Conservation (phyloP, 2,329 filamentous ascomycete species). For the Alternaria sp. region DNA sequence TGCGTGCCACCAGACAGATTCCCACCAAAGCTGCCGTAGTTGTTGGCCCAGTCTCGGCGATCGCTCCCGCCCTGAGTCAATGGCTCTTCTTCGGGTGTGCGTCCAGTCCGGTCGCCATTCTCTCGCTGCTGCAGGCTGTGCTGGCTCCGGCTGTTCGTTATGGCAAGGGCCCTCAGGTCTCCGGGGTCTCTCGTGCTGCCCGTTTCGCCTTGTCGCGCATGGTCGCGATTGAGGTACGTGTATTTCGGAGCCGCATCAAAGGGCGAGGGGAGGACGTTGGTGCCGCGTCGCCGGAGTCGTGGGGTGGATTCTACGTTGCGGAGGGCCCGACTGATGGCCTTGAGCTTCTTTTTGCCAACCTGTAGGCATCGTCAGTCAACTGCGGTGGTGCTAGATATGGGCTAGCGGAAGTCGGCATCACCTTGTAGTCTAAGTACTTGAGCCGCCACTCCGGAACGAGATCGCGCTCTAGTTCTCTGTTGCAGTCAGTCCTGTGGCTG, state of each 20-base stretch:
- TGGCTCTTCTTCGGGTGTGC: conserved; percentile 42
- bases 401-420: conserved; percentile 43
- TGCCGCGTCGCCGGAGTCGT: conserved; percentile 49
- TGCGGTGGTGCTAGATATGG: conserved; percentile 12
- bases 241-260: conserved; percentile 51
- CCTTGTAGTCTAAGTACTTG: conserved; percentile 96
- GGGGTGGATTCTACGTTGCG: conserved; percentile 65
- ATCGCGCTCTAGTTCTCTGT: conserved; percentile 81
- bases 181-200: conserved; percentile 28
- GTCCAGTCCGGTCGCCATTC: conserved; percentile 23
- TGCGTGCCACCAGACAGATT: conserved; percentile 52
- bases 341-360: conserved; percentile 89
- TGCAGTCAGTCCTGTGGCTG: conserved; percentile 7
- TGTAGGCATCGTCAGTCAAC: conserved; percentile 39
- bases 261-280: conserved; percentile 45
- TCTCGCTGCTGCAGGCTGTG: conserved; percentile 23
- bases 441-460: conserved; percentile 93
- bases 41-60: conserved; percentile 49
- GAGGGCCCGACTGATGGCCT: conserved; percentile 78
- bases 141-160: conserved; percentile 34
- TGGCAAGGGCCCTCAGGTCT: conserved; percentile 36
- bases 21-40: conserved; percentile 71
- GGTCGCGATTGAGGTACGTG: conserved; percentile 51
- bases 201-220: conserved; percentile 27
- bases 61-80: conserved; percentile 29